Conservation (phyloP, 352 stramenopile species). For the Phytophthora colocasiae region DNA sequence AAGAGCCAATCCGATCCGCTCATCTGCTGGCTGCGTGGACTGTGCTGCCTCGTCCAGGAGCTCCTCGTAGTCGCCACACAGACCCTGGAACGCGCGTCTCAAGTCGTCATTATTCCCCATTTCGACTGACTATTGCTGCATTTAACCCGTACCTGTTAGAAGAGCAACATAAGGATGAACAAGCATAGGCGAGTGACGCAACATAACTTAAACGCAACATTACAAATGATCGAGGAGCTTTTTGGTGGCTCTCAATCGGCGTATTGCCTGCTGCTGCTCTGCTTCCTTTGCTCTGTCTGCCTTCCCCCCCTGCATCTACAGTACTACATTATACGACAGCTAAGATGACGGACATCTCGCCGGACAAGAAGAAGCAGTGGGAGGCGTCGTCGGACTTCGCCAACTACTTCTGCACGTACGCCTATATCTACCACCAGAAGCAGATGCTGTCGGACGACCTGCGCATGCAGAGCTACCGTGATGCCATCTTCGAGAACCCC, state of each 20-base stretch:
- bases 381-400: conserved; percentile 88
- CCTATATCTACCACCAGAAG: conserved; percentile 94
- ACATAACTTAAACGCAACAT: neutral
- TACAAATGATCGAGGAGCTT: neutral
- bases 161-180: neutral
- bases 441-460: conserved; percentile 99
- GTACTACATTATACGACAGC: conserved; percentile 1
- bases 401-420: conserved; percentile 93
- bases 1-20: conserved; percentile 76
- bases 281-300: neutral
- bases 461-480: conserved; percentile 99
- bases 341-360: conserved; percentile 56
- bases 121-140: neutral
- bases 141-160: too few species aligned
- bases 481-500: conserved; percentile 98
- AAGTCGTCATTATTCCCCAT: conserved; percentile 39
- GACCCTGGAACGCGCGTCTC: conserved; percentile 56
- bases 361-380: conserved; percentile 86
- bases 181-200: neutral
- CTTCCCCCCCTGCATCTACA: neutral
- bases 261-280: neutral
- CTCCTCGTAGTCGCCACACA: conserved; percentile 78
- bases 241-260: neutral
- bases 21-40: conserved; percentile 61
- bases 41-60: conserved; percentile 69